Base-by-base conservation (phyloP, 2,329 filamentous ascomycete genomes). In the Talaromyces atroroseus region DNA sequence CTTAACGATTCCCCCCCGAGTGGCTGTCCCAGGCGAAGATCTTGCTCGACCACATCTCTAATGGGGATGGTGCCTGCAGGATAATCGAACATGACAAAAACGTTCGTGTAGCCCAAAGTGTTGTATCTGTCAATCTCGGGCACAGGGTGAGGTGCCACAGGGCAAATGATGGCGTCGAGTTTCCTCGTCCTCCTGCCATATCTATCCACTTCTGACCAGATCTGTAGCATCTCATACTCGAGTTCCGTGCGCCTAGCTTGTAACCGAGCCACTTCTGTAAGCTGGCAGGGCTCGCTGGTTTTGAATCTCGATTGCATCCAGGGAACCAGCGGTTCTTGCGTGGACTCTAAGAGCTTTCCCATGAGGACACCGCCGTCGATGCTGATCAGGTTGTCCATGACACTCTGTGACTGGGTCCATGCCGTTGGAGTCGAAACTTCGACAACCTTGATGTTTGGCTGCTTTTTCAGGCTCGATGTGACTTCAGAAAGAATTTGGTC, bases 91-190 rank as follows among this genome's bases (percentile, higher is more conserved):
- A 87, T 63, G 6, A 85, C 82, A 63, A 83, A 86, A 1, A 75
- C 77, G 20, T 76, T 80, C 1, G 83, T 86, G 64, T 87, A 87
- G 57, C 82, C 80, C 1, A 82, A 79, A 1, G 78, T 80, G 66
- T 85, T 85, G 70, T 82, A 87, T 2, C 78, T 73, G 69, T 88
- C 85, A 53, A 85, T 79, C 11, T 79, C 76, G 1, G 84, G 82
- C 0, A 84, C 78, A 0, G 84, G 82, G 66, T 88, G 85, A 2
- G 84, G 83, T 16, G 84, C 84, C 0, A 86, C 75, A 0, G 84
- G 84, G 60, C 79, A 83, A 55, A 88, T 78, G 53, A 87, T 78
- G 0, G 82, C 82, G 71, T 87, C 84, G 7, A 87, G 71, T 38
- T 16, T 49, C n/a, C 38, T 36, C 20, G n/a, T 42, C 48, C 48